Evolutionary conservation across 2,329 filamentous ascomycete species (phyloP).

Genomic region (Neonectria sp.): DNA sequence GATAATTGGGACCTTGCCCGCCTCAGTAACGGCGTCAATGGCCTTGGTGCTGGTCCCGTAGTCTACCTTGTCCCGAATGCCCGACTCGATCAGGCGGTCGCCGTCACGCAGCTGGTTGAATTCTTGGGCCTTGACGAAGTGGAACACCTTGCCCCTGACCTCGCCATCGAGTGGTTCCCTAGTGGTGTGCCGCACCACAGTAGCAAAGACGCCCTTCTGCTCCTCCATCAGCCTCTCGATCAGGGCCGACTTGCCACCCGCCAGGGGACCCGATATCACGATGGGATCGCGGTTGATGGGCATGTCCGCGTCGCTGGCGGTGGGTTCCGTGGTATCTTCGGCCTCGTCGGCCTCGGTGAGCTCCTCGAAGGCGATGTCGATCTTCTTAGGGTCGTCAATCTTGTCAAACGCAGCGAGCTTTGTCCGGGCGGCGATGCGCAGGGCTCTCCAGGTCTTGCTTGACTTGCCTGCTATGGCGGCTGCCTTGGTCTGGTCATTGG

Average conservation of each 20-base stretch:
- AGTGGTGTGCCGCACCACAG: constrained; percentile 70
- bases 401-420: constrained; percentile 87
- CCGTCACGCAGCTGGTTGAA: constrained; percentile 73
- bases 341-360: constrained; percentile 57
- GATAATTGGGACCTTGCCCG: constrained; percentile 73
- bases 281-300: constrained; percentile 70
- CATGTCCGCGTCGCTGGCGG: constrained; percentile 53
- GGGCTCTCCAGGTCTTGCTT: constrained; percentile 91
- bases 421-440: constrained; percentile 83
- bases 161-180: constrained; percentile 66
- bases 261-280: constrained; percentile 77
- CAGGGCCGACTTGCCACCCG: constrained; percentile 75
- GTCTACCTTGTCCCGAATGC: constrained; percentile 62
- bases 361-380: constrained; percentile 71
- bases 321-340: constrained; percentile 52
- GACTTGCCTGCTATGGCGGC: constrained; percentile 79
- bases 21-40: constrained; percentile 66
- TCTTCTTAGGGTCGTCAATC: constrained; percentile 86
- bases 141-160: constrained; percentile 65
- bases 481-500: constrained; percentile 70
- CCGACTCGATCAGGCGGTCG: constrained; percentile 72
- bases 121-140: constrained; percentile 69
- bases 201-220: constrained; percentile 76
- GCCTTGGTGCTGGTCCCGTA: constrained; percentile 71
- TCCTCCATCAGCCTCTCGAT: constrained; percentile 74